Conservation (phyloP, 805 yeast species). For the Cephaloascus albidus region DNA sequence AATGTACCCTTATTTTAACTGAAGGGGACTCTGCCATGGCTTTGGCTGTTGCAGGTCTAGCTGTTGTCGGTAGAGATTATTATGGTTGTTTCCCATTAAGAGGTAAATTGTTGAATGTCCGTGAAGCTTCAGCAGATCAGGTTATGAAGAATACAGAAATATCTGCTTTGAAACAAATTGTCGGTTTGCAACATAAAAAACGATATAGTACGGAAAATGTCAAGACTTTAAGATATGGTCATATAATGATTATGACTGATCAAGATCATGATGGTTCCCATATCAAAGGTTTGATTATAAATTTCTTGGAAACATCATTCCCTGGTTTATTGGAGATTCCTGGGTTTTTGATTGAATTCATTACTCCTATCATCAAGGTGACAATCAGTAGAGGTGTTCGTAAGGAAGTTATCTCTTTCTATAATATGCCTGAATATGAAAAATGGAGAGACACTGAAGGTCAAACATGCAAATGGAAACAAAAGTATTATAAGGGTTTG, state of each 20-base stretch:
- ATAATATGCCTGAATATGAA: conserved; percentile 94
- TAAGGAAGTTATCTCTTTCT: conserved; percentile 60
- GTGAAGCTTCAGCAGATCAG: conserved; percentile 97
- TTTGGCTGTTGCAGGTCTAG: conserved; percentile 85
- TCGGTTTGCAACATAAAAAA: conserved; percentile 92
- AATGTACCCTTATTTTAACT: conserved; percentile 87
- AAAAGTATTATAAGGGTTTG: conserved; percentile 95
- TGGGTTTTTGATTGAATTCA: conserved; percentile 86
- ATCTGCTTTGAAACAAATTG: conserved; percentile 88
- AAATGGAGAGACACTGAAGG: conserved; percentile 87
- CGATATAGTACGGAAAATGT: conserved; percentile 54
- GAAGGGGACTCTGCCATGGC: conserved; percentile 97
- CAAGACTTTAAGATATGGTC: conserved; percentile 81
- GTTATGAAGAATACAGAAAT: conserved; percentile 89
- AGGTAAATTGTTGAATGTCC: conserved; percentile 89
- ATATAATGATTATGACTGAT: conserved; percentile 98
- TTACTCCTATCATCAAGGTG: conserved; percentile 94
- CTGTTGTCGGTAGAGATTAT: conserved; percentile 90
- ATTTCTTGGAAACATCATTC: conserved; percentile 86
- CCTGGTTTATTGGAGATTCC: conserved; percentile 89
- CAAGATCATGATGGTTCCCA: conserved; percentile 99
- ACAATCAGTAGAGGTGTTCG: conserved; percentile 57
- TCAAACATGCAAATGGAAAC: conserved; percentile 66
- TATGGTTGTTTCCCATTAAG: conserved; percentile 94
- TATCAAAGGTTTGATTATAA: conserved; percentile 90